Evolutionary conservation across 345 rosid genomes (phyloP), one percentile per base, ranked within the genome.

Genomic region (Murraya koenigii): DNA sequence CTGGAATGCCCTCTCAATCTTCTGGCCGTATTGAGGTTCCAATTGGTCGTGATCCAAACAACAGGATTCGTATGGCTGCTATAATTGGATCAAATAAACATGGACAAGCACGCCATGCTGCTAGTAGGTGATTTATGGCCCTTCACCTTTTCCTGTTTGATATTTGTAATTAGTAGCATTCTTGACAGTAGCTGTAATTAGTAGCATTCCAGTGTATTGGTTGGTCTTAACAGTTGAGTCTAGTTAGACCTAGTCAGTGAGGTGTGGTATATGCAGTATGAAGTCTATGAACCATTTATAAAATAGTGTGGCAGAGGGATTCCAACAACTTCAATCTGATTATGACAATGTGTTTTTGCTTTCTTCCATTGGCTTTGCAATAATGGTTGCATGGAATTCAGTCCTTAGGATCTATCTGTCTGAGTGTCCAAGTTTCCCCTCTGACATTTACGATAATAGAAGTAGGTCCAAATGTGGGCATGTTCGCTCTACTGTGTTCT

Each of bases 41-140:
- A 0, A 84, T 96, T 81, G 97, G 95, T 52, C 94, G 95, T 76
- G 99, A 94, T 87, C 68, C 87, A 28, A 90, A 85, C 81, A 94
- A 92, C 79, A 82, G 97, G 76, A 83, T 94, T 60, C 92, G 97
- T 62, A 96, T 96, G 97, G 83, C 91, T 87, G 98, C 98, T 79
- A 74, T 89, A 49, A 88, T 89, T 66, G 98, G 97, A 69, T 75
- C 88, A 25, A 59, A 66, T 66, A 81, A 73, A 70, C 79, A 78
- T 69, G 91, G 97, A 64, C 92, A 73, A 35, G 87, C 89, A 3
- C 98, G 98, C 55, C 85, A 88, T 88, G 98, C 98, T 86, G 95
- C 97, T 87, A 91, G 97, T 90, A 92, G 98, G 99, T 94, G 98
- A 90, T 89, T 83, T 77, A 82, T 86, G 66, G 70, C 79, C 71